Base-by-base conservation (phyloP, 495 filamentous ascomycete genomes). In the Hypomontagnella monticulosa region DNA sequence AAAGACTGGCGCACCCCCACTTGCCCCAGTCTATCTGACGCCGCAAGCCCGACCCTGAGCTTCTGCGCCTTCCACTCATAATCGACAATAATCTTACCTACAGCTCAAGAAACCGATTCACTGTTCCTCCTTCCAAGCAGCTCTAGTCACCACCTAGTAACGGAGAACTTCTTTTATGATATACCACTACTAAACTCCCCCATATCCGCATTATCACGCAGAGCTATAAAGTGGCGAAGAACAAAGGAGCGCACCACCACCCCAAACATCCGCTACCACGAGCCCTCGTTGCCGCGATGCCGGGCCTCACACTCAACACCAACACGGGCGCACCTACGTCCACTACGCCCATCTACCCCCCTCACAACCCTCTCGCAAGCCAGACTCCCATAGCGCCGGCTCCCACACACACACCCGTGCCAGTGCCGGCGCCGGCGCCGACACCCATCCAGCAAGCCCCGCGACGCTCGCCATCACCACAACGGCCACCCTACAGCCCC, bases 401-500 rank as follows among this genome's bases (percentile, higher is more conserved):
- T 6, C 41, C 58, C 14, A 19, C 32, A 19, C 11, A 20, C 40
- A 11, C 72, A 20, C 48, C 55, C 23, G 43, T 65, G 14, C 34
- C 40, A 2, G 15, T 60, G 47, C 18, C 46, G 12, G 12, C 62
- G 38, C 12, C 41, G 41, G 19, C 59, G 66, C 14, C 38, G 41
- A 27, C 50, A 4, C 23, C 23, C 6, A 27, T 27, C 23, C 23
- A 27, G 23, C 53, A 60, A 44, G 41, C 47, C 4, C 57, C 53
- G 20, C 9, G 65, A 36, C 70, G 68, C 36, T 58, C 75, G 4
- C 58, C 71, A 10, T 74, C 77, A 20, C 76, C 79, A 6, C 44
- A 55, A 27, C 72, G 74, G 15, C 81, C 80, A 4, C 71, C 78
- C 32, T 67, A 81, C 62, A 80, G 76, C 48, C 81, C 80, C 47